A percentile compares a stretch with the other conserved stretches of the same genome.
Evolutionary conservation across 768 basidiomycete species (phyloP).

Genomic region (Stropharia rugosoannulata): DNA sequence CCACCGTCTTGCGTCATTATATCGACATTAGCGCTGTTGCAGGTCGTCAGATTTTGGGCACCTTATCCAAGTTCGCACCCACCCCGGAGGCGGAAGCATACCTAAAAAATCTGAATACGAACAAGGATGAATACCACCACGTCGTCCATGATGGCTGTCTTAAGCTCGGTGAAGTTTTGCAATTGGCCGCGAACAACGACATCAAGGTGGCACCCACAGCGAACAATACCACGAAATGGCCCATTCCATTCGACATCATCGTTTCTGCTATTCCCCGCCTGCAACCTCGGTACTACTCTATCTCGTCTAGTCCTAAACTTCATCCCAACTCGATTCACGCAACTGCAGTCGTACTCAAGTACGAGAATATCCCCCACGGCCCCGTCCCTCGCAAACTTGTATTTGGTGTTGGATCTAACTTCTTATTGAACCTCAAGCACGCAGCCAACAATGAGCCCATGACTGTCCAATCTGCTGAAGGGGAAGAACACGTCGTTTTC

Average conservation of each 20-base stretch:
- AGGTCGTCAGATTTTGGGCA: conserved; percentile 90
- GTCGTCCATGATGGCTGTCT: conserved; percentile 80
- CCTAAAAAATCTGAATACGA: conserved; percentile 73
- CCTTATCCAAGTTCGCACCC: conserved; percentile 87
- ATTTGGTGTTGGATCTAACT: conserved; percentile 93
- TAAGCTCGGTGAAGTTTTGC: conserved; percentile 91
- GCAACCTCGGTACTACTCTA: conserved; percentile 97
- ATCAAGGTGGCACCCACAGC: conserved; percentile 51
- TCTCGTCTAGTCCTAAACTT: conserved; percentile 95
- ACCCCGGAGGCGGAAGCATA: conserved; percentile 71
- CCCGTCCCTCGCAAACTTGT: conserved; percentile 64
- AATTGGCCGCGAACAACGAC: conserved; percentile 85
- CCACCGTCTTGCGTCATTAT: conserved; percentile 92
- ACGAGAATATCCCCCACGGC: conserved; percentile 62
- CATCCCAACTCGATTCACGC: conserved; percentile 89
- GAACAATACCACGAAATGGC: conserved; percentile 83
- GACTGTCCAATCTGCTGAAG: conserved; percentile 36
- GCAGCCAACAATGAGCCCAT: conserved; percentile 60
- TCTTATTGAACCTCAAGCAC: conserved; percentile 88
- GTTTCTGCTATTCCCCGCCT: conserved; percentile 92
- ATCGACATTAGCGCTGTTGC: conserved; percentile 95
- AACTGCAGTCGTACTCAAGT: conserved; percentile 94
- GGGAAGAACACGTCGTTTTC: conserved; percentile 38
- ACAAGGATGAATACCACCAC: conserved; percentile 86
- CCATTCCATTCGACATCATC: conserved; percentile 95